Evolutionary conservation across 768 basidiomycete genomes (phyloP), one percentile per base, ranked within the genome.

Genomic region (Lentinula edodes): DNA sequence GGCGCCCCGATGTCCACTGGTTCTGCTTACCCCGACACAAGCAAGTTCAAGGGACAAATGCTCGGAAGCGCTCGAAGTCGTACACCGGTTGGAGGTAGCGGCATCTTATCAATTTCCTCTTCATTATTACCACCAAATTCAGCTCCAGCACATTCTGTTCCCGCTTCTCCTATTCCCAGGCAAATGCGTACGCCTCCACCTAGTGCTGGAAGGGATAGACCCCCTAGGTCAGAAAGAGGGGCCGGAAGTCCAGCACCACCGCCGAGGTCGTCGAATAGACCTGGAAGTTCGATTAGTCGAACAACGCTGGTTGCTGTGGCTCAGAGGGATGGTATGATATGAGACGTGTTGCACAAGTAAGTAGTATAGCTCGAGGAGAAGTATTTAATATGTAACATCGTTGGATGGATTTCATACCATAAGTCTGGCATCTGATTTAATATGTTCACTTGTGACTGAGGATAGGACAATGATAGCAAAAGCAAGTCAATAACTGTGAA

Each of bases 231-330:
- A 6, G 55, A 45, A 35, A 58, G 67, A 34, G 69, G 67, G 8
- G 38, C 55, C n/a, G 55, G 55, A 39, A 75, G 79, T 66, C 81
- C 81, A n/a, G 82, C 80, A 0, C 85, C 82, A 0, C 83, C 86
- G 3, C 88, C 89, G 16, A 79, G 89, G 54, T 90, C 89, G 59
- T 75, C 76, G 20, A 84, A 88, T 71, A 77, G 89, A 9, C 89
- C 90, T 2, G 80, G 82, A 12, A 89, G 86, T 68, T 69, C 76
- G 34, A 65, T 76, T 13, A 76, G 75, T 63, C 78, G 81, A 20
- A 76, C 81, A 18, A 79, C 83, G 4, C 82, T 79, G 3, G 75
- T 82, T 2, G 82, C 80, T 20, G 72, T 84, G 50, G 82, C 84
- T 23, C 80, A 77, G 65, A 76, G 82, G 51, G 85, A 86, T 48